Base-by-base conservation (phyloP, 2,329 filamentous ascomycete genomes). In the Anthostomella pinea region DNA sequence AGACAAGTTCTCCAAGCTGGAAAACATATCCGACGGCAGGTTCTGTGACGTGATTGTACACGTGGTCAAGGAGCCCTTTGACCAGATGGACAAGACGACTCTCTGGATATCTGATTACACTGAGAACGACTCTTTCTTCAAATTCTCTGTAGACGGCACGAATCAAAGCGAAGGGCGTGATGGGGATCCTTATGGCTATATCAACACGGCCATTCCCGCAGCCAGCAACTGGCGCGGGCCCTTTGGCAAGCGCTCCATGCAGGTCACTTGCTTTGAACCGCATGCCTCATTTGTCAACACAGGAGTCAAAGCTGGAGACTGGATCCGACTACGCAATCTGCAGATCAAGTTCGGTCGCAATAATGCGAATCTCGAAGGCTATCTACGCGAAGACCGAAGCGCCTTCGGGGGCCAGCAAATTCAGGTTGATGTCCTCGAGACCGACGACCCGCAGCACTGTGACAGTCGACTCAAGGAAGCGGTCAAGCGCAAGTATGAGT, bases 91-190 rank as follows among this genome's bases (percentile, higher is more conserved):
- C 17, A 74, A 63, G 38, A 62, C 76, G 9, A 77, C 79, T 5
- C 46, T 95, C 0, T 89, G 89, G 68, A 66, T 95, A 13, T 85
- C 86, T 0, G 90, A 96, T 60, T 95, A 90, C 59, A 94, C 88
- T 0, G 65, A 77, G 33, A 87, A 96, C 52, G 54, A 68, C 0
- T 41, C 53, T 1, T 80, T 96, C 39, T 82, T 73, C 46, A 62
- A 79, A 22, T 79, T 65, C 31, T 51, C 54, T 8, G 61, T 52
- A 40, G 54, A 57, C 16, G 52, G 44, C 14, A 48, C 58, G 1
- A 57, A 58, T 6, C 49, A 48, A 4, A 35, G 49, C 5, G 58
- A 44, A 3, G 55, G 58, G 5, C 63, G 61, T 25, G 72, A 78
- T 30, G 75, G 74, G 4, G 77, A 83, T 48, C 59, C 66, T 0